Percentiles rank a stretch among this genome's conserved stretches.
Conservation (phyloP, 139 green algal species). For the Tetradesmus obliquus region DNA sequence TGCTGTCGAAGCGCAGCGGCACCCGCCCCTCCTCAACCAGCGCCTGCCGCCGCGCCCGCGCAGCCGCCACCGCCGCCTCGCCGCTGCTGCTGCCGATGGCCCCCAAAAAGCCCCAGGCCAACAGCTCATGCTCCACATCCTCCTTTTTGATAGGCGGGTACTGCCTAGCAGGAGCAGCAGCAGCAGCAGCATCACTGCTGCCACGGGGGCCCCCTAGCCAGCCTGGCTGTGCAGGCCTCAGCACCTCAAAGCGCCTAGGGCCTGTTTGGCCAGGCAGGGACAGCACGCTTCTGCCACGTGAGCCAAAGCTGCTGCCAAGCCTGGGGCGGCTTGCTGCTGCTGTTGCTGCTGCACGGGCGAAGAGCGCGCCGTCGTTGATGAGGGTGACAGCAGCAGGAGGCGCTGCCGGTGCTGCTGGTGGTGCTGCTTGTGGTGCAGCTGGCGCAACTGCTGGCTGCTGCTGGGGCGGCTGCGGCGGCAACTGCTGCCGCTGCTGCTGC, state of each 20-base stretch:
- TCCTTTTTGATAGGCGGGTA: slow-evolving; percentile 12
- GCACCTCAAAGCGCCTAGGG: neutral
- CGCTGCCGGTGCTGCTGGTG: neutral
- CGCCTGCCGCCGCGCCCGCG: neutral
- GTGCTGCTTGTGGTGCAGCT: neutral
- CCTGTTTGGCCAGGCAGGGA: neutral
- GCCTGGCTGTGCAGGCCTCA: neutral
- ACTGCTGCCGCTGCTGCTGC: slow-evolving; percentile 13
- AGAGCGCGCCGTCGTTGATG: slow-evolving; percentile 28
- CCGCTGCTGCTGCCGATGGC: slow-evolving; percentile 3
- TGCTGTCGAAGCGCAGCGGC: slow-evolving; percentile 42
- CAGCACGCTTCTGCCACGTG: neutral
- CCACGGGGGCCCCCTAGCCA: neutral
- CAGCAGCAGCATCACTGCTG: neutral
- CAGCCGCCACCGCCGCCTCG: neutral
- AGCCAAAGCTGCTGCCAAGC: neutral
- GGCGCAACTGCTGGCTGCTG: slow-evolving; percentile 11
- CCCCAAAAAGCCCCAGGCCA: slow-evolving; percentile 20
- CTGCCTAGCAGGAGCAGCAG: neutral
- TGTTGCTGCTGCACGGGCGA: neutral
- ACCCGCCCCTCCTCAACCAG: slow-evolving; percentile 34
- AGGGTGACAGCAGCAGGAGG: slow-evolving; percentile 8
- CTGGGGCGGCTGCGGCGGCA: neutral
- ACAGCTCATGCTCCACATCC: slow-evolving; percentile 22
- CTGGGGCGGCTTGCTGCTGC: neutral